Evolutionary conservation across 2,329 filamentous ascomycete species (phyloP).

Genomic region (Fusarium nematophilum): DNA sequence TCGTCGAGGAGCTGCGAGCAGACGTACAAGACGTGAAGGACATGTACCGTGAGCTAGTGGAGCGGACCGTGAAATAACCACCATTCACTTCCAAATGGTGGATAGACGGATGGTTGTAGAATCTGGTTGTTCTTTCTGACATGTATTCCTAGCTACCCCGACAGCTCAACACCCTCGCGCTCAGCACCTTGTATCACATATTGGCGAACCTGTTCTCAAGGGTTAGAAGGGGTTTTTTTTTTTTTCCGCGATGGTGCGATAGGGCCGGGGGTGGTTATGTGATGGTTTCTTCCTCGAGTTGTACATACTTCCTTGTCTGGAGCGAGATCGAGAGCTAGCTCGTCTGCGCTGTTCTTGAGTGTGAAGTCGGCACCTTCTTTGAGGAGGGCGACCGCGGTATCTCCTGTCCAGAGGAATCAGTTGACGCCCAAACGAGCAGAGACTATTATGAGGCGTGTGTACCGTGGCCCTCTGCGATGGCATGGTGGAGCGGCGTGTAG

Average conservation of each 20-base stretch:
- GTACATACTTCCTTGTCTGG: constrained; percentile 82
- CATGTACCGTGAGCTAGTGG: constrained; percentile 94
- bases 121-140: constrained; percentile 22
- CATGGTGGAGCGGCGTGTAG: constrained; percentile 90
- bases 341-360: constrained; percentile 78
- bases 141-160: constrained; percentile 41
- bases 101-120: constrained; percentile 14
- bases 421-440: too few species aligned
- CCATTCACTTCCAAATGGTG: constrained; percentile 1
- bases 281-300: constrained; percentile 4
- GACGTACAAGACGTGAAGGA: constrained; percentile 95
- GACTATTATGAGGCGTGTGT: constrained; percentile 33
- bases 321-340: constrained; percentile 80
- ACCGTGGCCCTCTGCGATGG: constrained; percentile 80
- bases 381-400: constrained; percentile 84
- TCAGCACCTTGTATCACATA: constrained; percentile 85
- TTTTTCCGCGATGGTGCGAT: constrained; percentile 8
- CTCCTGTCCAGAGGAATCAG: constrained; percentile 59
- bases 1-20: constrained; percentile 87
- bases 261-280: constrained; percentile 5
- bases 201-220: constrained; percentile 68
- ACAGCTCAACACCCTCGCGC: constrained; percentile 80
- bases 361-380: constrained; percentile 86
- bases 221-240: constrained; percentile 37
- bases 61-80: constrained; percentile 78